Evolutionary conservation across 1,139 yeast genomes (phyloP).

Genomic region (Suhomyces taliae): DNA sequence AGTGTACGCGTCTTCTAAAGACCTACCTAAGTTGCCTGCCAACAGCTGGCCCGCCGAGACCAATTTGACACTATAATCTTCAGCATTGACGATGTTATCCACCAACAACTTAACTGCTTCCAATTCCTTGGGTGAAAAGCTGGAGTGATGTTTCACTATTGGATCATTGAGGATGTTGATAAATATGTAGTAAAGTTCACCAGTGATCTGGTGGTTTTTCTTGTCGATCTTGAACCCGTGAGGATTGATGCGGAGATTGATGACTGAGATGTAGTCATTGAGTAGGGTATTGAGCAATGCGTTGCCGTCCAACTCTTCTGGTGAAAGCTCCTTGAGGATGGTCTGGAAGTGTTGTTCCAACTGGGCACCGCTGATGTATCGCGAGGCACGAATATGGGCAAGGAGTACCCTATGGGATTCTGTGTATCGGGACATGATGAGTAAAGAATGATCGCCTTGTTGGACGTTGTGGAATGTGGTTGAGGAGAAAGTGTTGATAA

Average conservation of each 20-base stretch:
- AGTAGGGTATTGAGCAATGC: slow-evolving; percentile 14
- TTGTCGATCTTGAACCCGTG: slow-evolving; percentile 49
- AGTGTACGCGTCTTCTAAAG: slow-evolving; percentile 32
- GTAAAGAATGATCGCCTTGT: not conserved
- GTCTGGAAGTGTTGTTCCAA: slow-evolving; percentile 16
- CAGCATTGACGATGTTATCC: slow-evolving; percentile 43
- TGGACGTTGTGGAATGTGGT: not conserved
- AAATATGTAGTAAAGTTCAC: slow-evolving; percentile 37
- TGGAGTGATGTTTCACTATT: slow-evolving; percentile 41
- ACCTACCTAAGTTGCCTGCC: slow-evolving; percentile 22
- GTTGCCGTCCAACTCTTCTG: slow-evolving; percentile 7
- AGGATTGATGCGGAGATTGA: slow-evolving; percentile 38
- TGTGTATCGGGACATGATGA: slow-evolving; percentile 8
- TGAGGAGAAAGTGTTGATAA: not conserved
- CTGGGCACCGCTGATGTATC: slow-evolving; percentile 14
- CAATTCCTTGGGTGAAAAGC: slow-evolving; percentile 47
- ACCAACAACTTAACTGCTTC: slow-evolving; percentile 48
- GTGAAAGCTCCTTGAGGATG: slow-evolving; percentile 9
- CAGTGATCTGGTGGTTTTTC: slow-evolving; percentile 36
- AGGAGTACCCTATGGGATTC: slow-evolving; percentile 45
- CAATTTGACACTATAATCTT: slow-evolving; percentile 28
- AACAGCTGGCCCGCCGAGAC: slow-evolving; percentile 31
- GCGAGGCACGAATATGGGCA: slow-evolving; percentile 44
- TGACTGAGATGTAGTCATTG: slow-evolving; percentile 31
- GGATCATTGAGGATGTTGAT: slow-evolving; percentile 45